Percentiles rank a stretch among this genome's conserved stretches.
Conservation (phyloP, 2,329 filamentous ascomycete species). For the Cladosporium sp. region DNA sequence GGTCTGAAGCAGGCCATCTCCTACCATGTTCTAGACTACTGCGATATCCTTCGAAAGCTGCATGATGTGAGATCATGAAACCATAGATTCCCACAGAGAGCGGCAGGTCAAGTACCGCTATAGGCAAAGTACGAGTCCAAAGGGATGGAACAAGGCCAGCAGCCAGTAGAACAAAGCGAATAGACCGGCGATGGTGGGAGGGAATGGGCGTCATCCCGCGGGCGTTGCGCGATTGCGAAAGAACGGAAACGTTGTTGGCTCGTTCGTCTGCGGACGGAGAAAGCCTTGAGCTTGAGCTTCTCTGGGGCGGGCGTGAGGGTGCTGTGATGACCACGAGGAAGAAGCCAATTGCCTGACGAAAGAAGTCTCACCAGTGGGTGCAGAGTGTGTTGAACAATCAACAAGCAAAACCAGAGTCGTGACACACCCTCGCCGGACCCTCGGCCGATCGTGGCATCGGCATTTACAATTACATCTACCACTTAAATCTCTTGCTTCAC, state of each 20-base stretch:
- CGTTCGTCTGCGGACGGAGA: background rate
- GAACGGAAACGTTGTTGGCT: background rate
- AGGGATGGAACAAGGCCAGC: background rate
- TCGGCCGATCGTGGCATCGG: constrained; percentile 3
- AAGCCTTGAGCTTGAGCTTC: background rate
- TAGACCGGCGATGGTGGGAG: background rate
- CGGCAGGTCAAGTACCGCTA: background rate
- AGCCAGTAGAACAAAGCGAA: background rate
- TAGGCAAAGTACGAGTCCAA: background rate
- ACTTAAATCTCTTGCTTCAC: background rate
- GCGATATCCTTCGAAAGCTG: background rate
- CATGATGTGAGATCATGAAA: background rate
- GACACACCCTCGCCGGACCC: constrained; percentile 5
- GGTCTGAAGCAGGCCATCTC: background rate
- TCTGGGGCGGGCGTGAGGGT: background rate
- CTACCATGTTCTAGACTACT: background rate
- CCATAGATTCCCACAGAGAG: background rate
- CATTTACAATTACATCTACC: background rate
- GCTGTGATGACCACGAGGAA: background rate
- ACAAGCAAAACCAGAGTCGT: background rate
- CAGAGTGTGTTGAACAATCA: background rate
- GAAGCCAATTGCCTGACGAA: constrained; percentile 1
- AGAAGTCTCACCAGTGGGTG: background rate
- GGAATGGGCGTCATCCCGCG: constrained; percentile 5
- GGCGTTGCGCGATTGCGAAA: background rate